These are phyloP conservation scores for Plasmodium vinckei DNA, from an alignment of 169 alveolate genomes.

Conservation along the genomic window DNA sequence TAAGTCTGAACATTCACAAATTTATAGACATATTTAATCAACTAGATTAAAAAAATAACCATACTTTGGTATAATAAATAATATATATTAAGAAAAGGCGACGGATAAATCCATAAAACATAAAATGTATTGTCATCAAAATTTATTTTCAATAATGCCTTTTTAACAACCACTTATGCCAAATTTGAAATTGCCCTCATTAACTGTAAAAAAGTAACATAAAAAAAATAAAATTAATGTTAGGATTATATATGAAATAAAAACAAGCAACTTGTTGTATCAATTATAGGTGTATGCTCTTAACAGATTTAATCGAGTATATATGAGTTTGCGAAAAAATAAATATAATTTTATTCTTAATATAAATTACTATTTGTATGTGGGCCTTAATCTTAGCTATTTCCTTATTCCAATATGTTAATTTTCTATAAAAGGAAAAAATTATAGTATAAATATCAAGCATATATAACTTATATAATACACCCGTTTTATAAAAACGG, in stretches of 20 bases:
- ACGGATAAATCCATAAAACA: too few species aligned
- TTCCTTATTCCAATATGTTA: slow-evolving; percentile 73
- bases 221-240: slow-evolving; percentile 22
- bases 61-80: too few species aligned
- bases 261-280: not conserved
- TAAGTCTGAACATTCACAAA: too few species aligned
- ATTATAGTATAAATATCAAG: too few species aligned
- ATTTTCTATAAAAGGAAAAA: slow-evolving; percentile 32
- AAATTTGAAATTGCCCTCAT: slow-evolving; percentile 74
- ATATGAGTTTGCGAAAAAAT: not conserved
- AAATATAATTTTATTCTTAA: not conserved
- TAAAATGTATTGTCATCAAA: not conserved
- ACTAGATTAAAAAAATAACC: too few species aligned
- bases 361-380: slow-evolving; percentile 68
- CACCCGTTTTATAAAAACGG: too few species aligned
- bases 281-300: too few species aligned
- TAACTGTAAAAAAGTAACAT: slow-evolving; percentile 23
- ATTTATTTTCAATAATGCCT: slow-evolving; percentile 3
- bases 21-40: too few species aligned
- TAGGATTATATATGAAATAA: not conserved
- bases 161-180: slow-evolving; percentile 2
- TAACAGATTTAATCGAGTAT: not conserved
- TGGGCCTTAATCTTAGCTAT: slow-evolving; percentile 64
- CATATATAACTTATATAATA: too few species aligned
- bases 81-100: too few species aligned